Conservation (phyloP, 2,329 filamentous ascomycete genomes). For the Diaporthe batatas region DNA sequence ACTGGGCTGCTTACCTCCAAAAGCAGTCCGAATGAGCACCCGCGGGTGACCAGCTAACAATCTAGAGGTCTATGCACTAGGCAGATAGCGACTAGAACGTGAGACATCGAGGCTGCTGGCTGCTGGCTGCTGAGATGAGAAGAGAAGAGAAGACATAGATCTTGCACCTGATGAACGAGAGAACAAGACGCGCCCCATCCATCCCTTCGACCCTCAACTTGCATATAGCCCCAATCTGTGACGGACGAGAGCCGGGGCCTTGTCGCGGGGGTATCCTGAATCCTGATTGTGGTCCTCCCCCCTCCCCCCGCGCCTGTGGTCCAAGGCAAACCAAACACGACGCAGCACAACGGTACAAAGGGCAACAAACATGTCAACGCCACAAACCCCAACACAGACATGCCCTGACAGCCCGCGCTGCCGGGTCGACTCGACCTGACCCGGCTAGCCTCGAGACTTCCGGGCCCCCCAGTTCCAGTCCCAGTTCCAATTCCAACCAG, state of each 20-base stretch:
- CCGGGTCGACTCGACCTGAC: conserved; percentile 19
- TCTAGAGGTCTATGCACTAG: neutral
- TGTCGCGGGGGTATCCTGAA: conserved; percentile 27
- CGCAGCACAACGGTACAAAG: conserved; percentile 30
- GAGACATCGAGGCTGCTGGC: conserved; percentile 25
- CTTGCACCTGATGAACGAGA: neutral
- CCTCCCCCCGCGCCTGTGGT: neutral
- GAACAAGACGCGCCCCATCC: conserved; percentile 18
- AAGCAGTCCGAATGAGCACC: neutral
- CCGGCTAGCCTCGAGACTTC: conserved; percentile 19
- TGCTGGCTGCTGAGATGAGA: neutral
- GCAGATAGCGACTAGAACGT: neutral
- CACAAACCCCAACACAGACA: conserved; percentile 1
- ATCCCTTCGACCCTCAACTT: neutral
- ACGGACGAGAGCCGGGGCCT: conserved; percentile 27
- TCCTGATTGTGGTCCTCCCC: conserved; percentile 10
- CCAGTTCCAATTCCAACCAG: neutral
- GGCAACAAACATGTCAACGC: conserved; percentile 34
- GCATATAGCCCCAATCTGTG: conserved; percentile 33
- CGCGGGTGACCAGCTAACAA: neutral
- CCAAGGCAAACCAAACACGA: conserved; percentile 30
- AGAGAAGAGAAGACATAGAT: neutral
- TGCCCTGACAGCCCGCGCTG: conserved; percentile 5
- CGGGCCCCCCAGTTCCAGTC: neutral
- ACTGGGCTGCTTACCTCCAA: neutral